Evolutionary conservation across 306 rosid species (phyloP).

Genomic region (Spatholobus suberectus): DNA sequence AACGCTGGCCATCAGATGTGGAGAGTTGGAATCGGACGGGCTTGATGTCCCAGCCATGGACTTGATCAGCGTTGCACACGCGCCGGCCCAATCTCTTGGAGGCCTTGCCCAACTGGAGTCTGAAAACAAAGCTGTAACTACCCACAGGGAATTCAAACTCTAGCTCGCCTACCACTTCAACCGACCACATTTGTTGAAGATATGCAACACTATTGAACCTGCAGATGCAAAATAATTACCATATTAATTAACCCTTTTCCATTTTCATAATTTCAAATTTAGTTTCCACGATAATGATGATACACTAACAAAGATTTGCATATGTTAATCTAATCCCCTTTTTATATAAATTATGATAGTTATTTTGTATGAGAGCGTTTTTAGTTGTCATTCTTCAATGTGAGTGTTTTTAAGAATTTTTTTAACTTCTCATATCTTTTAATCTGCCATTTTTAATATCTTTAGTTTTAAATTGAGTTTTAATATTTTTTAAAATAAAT

Average conservation of each 20-base stretch:
- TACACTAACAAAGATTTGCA: not conserved
- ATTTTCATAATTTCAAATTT: not conserved
- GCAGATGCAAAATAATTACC: conserved; percentile 2
- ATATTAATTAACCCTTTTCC: not conserved
- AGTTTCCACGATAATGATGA: not conserved
- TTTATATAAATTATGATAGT: too few relatives aligned
- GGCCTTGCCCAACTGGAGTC: conserved; percentile 74
- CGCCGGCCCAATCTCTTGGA: conserved; percentile 66
- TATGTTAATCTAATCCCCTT: too few relatives aligned
- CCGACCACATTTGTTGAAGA: conserved; percentile 95
- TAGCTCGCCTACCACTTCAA: conserved; percentile 82
- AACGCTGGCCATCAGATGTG: conserved; percentile 70
- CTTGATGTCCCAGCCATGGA: conserved; percentile 89
- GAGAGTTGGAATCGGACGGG: conserved; percentile 77
- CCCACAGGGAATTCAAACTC: conserved; percentile 85
- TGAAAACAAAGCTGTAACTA: conserved; percentile 63
- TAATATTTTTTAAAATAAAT: too few relatives aligned
- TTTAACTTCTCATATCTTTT: too few relatives aligned
- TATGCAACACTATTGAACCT: conserved; percentile 82
- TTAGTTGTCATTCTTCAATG: too few relatives aligned
- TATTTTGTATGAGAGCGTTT: too few relatives aligned
- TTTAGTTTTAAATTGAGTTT: too few relatives aligned
- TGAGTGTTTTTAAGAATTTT: too few relatives aligned
- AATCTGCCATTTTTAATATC: too few relatives aligned
- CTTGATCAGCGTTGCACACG: conserved; percentile 58